Evolutionary conservation across 768 basidiomycete species (phyloP).

Genomic region (Lactarius evosmus): DNA sequence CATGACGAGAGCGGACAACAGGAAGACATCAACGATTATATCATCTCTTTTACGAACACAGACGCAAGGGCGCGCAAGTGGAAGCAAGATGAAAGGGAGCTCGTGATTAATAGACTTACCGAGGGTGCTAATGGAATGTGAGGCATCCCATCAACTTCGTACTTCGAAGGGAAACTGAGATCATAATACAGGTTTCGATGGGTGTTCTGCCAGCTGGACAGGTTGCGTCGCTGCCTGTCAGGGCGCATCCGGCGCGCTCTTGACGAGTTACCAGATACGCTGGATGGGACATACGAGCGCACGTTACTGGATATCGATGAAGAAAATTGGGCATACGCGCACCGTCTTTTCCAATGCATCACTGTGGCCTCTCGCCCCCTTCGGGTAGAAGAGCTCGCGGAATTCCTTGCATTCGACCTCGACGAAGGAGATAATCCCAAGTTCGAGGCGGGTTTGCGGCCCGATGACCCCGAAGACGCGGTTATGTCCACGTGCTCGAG

Average conservation of each 20-base stretch:
- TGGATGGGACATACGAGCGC: neutral
- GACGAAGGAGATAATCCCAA: neutral
- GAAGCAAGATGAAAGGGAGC: too few relatives aligned
- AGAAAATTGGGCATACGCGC: neutral
- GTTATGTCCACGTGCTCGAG: neutral
- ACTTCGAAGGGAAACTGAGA: too few relatives aligned
- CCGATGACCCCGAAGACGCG: neutral
- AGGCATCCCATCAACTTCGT: too few relatives aligned
- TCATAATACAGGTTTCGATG: too few relatives aligned
- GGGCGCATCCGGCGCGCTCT: neutral
- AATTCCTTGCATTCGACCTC: neutral
- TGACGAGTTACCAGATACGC: neutral
- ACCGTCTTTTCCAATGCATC: constrained; percentile 3
- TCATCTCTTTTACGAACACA: neutral
- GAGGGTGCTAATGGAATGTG: too few relatives aligned
- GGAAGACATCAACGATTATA: neutral
- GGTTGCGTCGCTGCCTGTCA: too few relatives aligned
- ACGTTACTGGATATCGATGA: too few relatives aligned
- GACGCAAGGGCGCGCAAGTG: too few relatives aligned
- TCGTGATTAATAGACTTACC: too few relatives aligned
- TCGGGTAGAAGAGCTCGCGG: neutral
- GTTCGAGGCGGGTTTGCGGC: neutral
- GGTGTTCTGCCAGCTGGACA: too few relatives aligned
- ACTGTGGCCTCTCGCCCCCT: neutral
- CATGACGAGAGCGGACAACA: neutral